These are phyloP conservation scores for Solanum corneliomulleri DNA, from an alignment of 257 asterid genomes.

Conservation along the genomic window DNA sequence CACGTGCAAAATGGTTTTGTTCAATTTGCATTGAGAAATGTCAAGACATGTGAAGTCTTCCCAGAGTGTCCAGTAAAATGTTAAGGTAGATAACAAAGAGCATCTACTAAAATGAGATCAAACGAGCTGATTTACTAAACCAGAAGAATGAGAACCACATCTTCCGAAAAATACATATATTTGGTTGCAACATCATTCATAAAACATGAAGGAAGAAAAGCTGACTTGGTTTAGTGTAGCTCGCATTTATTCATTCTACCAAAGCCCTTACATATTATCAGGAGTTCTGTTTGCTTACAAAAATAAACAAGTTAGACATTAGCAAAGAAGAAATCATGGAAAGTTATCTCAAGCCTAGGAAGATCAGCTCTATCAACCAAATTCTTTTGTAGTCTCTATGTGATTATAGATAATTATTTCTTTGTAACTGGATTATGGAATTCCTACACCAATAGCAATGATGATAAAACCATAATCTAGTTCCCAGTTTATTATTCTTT, in stretches of 20 bases:
- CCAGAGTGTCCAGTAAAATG: conserved; percentile 52
- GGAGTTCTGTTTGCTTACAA: background rate
- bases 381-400: background rate
- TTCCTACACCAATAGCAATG: background rate
- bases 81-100: conserved; percentile 29
- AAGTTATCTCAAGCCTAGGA: background rate
- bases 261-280: background rate
- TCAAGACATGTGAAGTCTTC: conserved; percentile 91
- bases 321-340: background rate
- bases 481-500: background rate
- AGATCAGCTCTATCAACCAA: background rate
- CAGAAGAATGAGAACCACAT: background rate
- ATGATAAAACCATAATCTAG: background rate
- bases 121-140: background rate
- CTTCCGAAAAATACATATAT: background rate
- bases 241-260: background rate
- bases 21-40: conserved; percentile 78
- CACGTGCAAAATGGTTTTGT: conserved; percentile 58
- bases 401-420: background rate
- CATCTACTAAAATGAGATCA: background rate
- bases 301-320: background rate
- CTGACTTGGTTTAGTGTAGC: background rate
- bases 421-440: background rate
- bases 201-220: background rate
- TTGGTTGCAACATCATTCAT: background rate